Evolutionary conservation across 176 grass and related monocot genomes (phyloP), one percentile per base, ranked within the genome.

Genomic region (Avena sativa): DNA sequence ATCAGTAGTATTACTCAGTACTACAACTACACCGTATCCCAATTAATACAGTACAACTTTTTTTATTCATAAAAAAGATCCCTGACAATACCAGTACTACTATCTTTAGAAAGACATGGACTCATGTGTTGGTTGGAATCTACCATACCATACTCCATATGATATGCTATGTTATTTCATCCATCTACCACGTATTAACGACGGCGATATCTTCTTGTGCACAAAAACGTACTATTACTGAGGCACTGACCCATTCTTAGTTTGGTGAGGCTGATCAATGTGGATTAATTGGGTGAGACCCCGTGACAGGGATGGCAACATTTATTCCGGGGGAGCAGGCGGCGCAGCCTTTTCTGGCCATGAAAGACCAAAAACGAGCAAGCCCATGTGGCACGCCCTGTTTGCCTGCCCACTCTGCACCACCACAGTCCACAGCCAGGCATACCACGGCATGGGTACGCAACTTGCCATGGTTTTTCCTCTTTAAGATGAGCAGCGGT

Each of bases 341-440:
- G 82, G 82, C 90, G 90, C 90, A 85, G 86, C 71, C 90, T 91
- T 91, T 91, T 68, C 20, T 83, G 90, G 53, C 82, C 23, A 2
- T 6, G 36, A 84, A 80, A 81, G 81, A 56, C 86, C 70, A 55
- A 71, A 52, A 82, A 56, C 26, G 28, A 34, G 10, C 28, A 56
- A 77, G 16, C 71, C 86, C 90, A 85, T 82, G 78, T 88, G 90
- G 17, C 61, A 25, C 8, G 68, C 28, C 44, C 90, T 47, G 90
- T 70, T 76, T 59, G 38, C 69, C 71, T 74, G 47, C 46, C 34
- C 80, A 46, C 56, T 68, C 75, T 30, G 59, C 28, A 38, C 53
- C 85, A 84, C 84, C 76, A 36, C 32, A 34, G 32, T 34, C 32
- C 32, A 34, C 26, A 56, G 73, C 48, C 48, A 30, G 14, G 38